Base-by-base conservation (phyloP, 306 rosid species). In the Benincasa hispida region DNA sequence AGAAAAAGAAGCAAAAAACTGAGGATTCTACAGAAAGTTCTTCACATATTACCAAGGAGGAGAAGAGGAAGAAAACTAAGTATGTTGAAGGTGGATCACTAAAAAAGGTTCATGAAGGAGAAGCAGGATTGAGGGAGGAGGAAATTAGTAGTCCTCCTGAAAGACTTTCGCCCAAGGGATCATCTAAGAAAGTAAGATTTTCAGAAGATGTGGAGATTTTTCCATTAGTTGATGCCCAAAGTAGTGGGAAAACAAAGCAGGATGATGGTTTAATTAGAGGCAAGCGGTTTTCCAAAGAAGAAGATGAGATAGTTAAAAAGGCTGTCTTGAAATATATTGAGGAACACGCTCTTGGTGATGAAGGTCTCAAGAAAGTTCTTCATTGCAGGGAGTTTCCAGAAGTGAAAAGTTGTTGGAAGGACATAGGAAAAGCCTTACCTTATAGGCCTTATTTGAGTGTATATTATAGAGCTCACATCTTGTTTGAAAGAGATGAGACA, bases 231-330 rank as follows among this genome's bases (percentile, higher is more conserved):
- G 79, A 80, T 82, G 60, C 25, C 18, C 13, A 76, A 61, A 55
- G n/a, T 61, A 74, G 62, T 41, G 55, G 28, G 27, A 69, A 79
- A 12, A 51, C 78, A 8, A 22, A 50, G 51, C 17, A 72, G 10
- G 77, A 56, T 27, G 65, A 75, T 30, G 81, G 37, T 47, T 50
- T 82, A 51, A 68, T 84, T 50, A 83, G 56, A 34, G 96, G 93
- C 53, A 87, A 86, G 81, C 70, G 96, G 79, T 93, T 70, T 82
- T 84, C 93, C 45, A 41, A 18, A n/a, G 90, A 93, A 83, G 98
- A 93, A 82, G 95, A 93, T 47, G 81, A 83, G 83, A 79, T 63
- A 56, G 39, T 93, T 61, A 75, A 81, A 83, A 60, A 76, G 61
- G 84, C 98, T 72, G 86, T 89, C 82, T 75, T 58, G 2, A 56